Evolutionary conservation across 306 rosid genomes (phyloP).

Genomic region (Trifolium repens): DNA sequence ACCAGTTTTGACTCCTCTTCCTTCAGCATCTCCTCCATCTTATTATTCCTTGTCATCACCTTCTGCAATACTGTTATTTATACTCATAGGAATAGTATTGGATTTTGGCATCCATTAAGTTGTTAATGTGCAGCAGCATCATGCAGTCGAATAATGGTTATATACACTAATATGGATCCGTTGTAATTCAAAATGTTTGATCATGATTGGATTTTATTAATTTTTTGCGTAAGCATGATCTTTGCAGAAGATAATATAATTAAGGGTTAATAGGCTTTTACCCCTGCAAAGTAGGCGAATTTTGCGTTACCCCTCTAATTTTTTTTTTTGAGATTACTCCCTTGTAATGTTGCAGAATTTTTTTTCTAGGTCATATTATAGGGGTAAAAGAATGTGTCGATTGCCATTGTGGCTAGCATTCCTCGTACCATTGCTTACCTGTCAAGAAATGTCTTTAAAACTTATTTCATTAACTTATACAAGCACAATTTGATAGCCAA

Average conservation of each 20-base stretch:
- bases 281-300: too few relatives aligned
- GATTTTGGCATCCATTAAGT: constrained; percentile 10
- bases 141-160: too few relatives aligned
- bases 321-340: too few relatives aligned
- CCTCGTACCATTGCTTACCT: constrained; percentile 60
- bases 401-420: constrained; percentile 55
- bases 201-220: background rate
- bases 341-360: too few relatives aligned
- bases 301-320: too few relatives aligned
- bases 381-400: constrained; percentile 49
- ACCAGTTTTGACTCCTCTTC: constrained; percentile 48
- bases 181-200: background rate
- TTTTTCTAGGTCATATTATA: too few relatives aligned
- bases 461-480: constrained; percentile 40
- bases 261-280: too few relatives aligned
- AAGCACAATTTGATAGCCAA: background rate
- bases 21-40: constrained; percentile 42
- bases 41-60: constrained; percentile 41
- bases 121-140: background rate
- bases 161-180: background rate
- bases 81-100: constrained; percentile 35
- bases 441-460: constrained; percentile 38
- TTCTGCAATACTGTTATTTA: constrained; percentile 6
- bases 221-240: background rate
- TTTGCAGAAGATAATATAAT: background rate